Evolutionary conservation across 2,329 filamentous ascomycete genomes (phyloP), one percentile per base, ranked within the genome.

Genomic region (Trichophyton mentagrophytes): DNA sequence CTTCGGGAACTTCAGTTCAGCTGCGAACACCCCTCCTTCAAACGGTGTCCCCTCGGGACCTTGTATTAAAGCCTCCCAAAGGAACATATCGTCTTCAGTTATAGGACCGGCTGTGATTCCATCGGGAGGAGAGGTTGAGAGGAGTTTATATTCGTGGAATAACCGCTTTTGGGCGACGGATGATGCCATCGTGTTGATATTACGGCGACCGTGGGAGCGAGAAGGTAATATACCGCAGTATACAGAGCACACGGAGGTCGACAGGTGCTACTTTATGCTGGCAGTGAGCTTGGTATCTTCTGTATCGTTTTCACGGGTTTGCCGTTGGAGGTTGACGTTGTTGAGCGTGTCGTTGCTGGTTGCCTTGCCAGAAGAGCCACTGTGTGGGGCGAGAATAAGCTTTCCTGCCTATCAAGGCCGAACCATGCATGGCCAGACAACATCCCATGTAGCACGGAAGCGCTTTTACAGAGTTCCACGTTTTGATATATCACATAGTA

Each of bases 21-120:
- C 93, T 47, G 91, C 90, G 73, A 97, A 99, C 62, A 99, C 85
- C 59, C 93, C 93, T 62, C 91, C 92, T 78, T 95, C 92, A 69
- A 95, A 99, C 0, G 93, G 93, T 1, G 93, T 99, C 64, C 88
- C 93, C 70, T 96, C 91, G 11, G 93, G 93, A 0, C 93, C 93
- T 74, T 95, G 87, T 69, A 99, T 97, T 64, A 97, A 79, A 7
- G 91, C 93, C 77, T 99, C 93, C 93, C 93, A 99, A 70, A 89
- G 80, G 69, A 96, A 88, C 71, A 97, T 85, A 77, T 99, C 90
- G 73, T 97, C 93, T 79, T 99, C 93, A 65, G 83, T 88, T 63
- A 96, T 80, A 38, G 93, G 93, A 20, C 93, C 93, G 15, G 93
- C 93, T 62, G 89, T 95, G 77, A 99, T 97, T 73, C 93, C 93